These are phyloP conservation scores for Aspergillus fumigatus DNA, from an alignment of 2,329 filamentous ascomycete species.

Conservation along the genomic window DNA sequence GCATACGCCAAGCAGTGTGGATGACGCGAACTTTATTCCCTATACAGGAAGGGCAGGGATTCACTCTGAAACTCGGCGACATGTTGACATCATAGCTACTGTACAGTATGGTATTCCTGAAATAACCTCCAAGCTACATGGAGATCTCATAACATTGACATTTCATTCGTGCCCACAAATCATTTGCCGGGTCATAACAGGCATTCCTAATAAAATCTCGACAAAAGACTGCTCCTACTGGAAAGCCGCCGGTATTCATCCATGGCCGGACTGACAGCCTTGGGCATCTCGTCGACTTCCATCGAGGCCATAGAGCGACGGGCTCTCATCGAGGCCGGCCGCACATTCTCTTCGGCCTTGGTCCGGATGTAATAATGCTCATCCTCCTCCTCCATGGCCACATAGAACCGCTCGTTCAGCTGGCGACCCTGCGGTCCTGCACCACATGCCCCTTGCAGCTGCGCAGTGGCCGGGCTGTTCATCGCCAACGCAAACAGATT, in stretches of 20 bases:
- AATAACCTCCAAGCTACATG: too few species aligned
- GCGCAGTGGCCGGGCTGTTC: constrained; percentile 54
- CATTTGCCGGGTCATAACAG: background rate
- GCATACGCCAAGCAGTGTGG: too few species aligned
- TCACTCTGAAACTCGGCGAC: too few species aligned
- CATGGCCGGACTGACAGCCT: constrained; percentile 28
- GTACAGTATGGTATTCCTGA: too few species aligned
- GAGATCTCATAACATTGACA: background rate
- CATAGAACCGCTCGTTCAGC: constrained; percentile 43
- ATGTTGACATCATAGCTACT: too few species aligned
- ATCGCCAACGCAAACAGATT: constrained; percentile 70
- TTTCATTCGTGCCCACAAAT: background rate
- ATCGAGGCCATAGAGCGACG: constrained; percentile 8
- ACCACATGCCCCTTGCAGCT: constrained; percentile 54
- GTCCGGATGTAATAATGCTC: constrained; percentile 50
- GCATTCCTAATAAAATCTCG: constrained; percentile 20
- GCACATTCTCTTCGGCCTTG: constrained; percentile 21
- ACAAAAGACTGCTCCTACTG: constrained; percentile 21
- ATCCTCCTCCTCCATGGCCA: constrained; percentile 43
- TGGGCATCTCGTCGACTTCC: constrained; percentile 15
- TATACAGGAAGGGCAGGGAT: too few species aligned
- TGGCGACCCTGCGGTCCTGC: constrained; percentile 51
- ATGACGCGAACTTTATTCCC: too few species aligned
- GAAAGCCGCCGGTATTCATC: constrained; percentile 31
- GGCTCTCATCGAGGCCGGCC: background rate